These are phyloP conservation scores for Scheffersomyces illinoinensis DNA, from an alignment of 1,139 yeast species.

Conservation along the genomic window DNA sequence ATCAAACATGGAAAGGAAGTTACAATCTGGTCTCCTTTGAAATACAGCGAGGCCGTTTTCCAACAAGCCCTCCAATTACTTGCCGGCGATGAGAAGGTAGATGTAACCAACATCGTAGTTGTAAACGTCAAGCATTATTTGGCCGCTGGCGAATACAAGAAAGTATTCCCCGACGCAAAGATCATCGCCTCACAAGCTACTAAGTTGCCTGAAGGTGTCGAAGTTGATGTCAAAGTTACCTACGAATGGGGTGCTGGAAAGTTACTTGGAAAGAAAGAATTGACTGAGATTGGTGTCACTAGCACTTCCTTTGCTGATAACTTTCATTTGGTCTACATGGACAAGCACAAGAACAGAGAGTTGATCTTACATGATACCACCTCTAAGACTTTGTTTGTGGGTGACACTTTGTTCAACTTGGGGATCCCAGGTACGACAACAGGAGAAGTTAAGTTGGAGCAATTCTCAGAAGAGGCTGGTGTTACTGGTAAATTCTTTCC, in stretches of 20 bases:
- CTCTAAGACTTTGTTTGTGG: constrained; percentile 51
- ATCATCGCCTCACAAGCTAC: constrained; percentile 5
- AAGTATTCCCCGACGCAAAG: constrained; percentile 6
- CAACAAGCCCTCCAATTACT: constrained; percentile 12
- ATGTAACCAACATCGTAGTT: constrained; percentile 6
- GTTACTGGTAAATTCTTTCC: constrained; percentile 31
- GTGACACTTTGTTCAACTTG: constrained; percentile 58
- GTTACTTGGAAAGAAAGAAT: constrained; percentile 21
- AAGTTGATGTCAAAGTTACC: constrained; percentile 5
- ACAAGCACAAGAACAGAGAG: constrained; percentile 57
- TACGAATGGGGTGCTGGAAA: constrained; percentile 6
- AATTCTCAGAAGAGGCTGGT: constrained; percentile 47
- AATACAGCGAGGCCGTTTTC: constrained; percentile 7
- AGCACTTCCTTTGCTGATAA: constrained; percentile 32
- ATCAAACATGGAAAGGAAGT: constrained; percentile 5
- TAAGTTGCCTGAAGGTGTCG: neutral
- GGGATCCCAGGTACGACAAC: constrained; percentile 18
- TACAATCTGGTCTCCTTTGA: constrained; percentile 10
- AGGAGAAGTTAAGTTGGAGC: constrained; percentile 23
- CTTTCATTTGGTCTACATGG: constrained; percentile 57
- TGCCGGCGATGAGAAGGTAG: constrained; percentile 14
- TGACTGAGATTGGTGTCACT: constrained; percentile 25
- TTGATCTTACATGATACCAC: constrained; percentile 49
- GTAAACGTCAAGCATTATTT: constrained; percentile 9
- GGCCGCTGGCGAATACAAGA: constrained; percentile 3